These are phyloP conservation scores for Alternaria incomplexa DNA, from an alignment of 2,329 filamentous ascomycete genomes.

Conservation along the genomic window DNA sequence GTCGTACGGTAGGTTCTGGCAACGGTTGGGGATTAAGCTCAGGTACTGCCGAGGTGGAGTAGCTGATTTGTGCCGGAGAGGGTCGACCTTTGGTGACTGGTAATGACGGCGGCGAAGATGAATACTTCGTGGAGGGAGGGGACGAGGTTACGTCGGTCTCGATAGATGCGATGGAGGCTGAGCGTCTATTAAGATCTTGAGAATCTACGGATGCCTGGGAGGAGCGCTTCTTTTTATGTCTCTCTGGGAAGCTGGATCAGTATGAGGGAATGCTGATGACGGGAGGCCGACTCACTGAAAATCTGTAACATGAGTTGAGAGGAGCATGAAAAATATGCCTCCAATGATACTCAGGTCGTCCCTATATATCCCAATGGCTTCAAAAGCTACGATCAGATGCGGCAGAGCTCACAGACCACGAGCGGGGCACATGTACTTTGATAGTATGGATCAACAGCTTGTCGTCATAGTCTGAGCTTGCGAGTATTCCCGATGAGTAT, in stretches of 20 bases:
- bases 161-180: constrained; percentile 12
- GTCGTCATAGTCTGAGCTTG: constrained; percentile 1
- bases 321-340: background rate
- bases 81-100: constrained; percentile 1
- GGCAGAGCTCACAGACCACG: constrained; percentile 10
- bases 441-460: constrained; percentile 12
- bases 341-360: background rate
- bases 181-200: constrained; percentile 5
- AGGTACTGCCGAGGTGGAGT: background rate
- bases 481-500: background rate
- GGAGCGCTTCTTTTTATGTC: constrained; percentile 21
- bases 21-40: background rate
- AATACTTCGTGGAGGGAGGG: background rate
- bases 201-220: constrained; percentile 11
- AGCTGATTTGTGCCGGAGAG: constrained; percentile 5
- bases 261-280: background rate
- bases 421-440: constrained; percentile 15
- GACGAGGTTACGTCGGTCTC: constrained; percentile 3
- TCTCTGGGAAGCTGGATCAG: constrained; percentile 18
- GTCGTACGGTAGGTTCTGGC: background rate
- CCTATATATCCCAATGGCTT: constrained; percentile 9
- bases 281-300: constrained; percentile 17
- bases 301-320: constrained; percentile 30
- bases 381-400: constrained; percentile 9
- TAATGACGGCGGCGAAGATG: background rate